Evolutionary conservation across 2,329 filamentous ascomycete species (phyloP), one percentile per base, ranked within the genome.

Genomic region (Fusarium piperis): DNA sequence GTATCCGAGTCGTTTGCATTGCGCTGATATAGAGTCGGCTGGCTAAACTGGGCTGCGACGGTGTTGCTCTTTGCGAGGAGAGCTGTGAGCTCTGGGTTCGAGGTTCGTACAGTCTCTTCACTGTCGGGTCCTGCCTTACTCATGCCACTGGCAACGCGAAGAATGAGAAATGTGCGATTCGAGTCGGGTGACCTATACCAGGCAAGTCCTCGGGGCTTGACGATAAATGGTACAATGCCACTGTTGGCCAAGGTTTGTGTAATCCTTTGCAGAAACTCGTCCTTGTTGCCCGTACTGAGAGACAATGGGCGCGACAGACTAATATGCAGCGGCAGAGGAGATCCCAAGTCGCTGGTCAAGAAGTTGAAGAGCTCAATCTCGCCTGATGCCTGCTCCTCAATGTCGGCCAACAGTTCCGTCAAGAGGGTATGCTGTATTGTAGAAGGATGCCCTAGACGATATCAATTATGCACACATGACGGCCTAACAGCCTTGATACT

Each of bases 221-320:
- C 79, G 7, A 75, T 65, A 62, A 87, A 87, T 15, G 75, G 65
- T 4, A 53, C 52, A 15, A 77, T 64, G 62, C 79, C 65, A 38
- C 76, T 74, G 3, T 62, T 60, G 3, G 52, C 44, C 5, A 92
- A 73, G 10, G 81, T 75, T 1, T 80, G 78, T 36, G 82, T 79
- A 6, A 97, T 79, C 0, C 81, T 80, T 6, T 87, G 81, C 6
- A 92, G 83, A 77, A 97, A 98, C 0, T 71, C 74, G 30, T 92
- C 89, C 73, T 93, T 94, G 70, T 92, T 86, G n/a, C 90, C 86
- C 0, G 93, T 94, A 53, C 85, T 84, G 33, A 99, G 88, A 13
- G 91, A 87, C 57, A 98, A 84, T 0, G 96, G 92, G 7, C 94
- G 88, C 9, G 96, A 98, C 8, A 99, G 87, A 74, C 94, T 97